phyloP scores from a whole-genome alignment of 805 yeast genomes.

The Pachysolen tannophilus region DNA sequence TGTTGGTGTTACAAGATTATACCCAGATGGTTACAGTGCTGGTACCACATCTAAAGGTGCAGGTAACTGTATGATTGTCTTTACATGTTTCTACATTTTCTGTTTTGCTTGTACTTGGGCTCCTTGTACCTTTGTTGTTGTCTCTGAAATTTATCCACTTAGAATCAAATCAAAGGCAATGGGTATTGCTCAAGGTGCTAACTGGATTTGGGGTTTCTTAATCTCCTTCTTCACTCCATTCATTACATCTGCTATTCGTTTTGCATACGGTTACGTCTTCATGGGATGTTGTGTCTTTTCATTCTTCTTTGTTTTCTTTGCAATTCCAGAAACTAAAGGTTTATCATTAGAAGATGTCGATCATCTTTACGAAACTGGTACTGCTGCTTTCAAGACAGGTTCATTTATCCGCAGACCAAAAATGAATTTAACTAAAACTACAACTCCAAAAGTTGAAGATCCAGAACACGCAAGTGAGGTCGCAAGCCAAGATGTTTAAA shows the following conservation, averaged over 20 bases:
- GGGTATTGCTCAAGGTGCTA: slow-evolving; percentile 59
- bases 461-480: too few species aligned
- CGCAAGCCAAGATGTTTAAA: too few species aligned
- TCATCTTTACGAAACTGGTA: slow-evolving; percentile 51
- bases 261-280: slow-evolving; percentile 44
- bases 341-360: slow-evolving; percentile 62
- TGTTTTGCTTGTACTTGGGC: slow-evolving; percentile 77
- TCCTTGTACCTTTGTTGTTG: slow-evolving; percentile 56
- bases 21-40: slow-evolving; percentile 28
- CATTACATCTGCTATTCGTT: slow-evolving; percentile 39
- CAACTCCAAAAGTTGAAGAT: too few species aligned
- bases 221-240: slow-evolving; percentile 62
- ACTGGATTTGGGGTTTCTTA: slow-evolving; percentile 67
- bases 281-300: slow-evolving; percentile 50
- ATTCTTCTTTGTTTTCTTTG: slow-evolving; percentile 47
- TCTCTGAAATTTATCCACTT: slow-evolving; percentile 54
- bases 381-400: slow-evolving; percentile 31
- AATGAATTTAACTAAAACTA: too few species aligned
- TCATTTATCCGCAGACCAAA: too few species aligned
- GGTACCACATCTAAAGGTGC: slow-evolving; percentile 37
- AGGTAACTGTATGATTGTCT: slow-evolving; percentile 48
- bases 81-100: slow-evolving; percentile 53
- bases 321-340: slow-evolving; percentile 60
- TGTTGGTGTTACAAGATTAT: slow-evolving; percentile 46
- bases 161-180: slow-evolving; percentile 64